A percentile compares a stretch with the other conserved stretches of the same genome.
Conservation (phyloP, 2,329 filamentous ascomycete genomes). For the Aspergillus cejpii region DNA sequence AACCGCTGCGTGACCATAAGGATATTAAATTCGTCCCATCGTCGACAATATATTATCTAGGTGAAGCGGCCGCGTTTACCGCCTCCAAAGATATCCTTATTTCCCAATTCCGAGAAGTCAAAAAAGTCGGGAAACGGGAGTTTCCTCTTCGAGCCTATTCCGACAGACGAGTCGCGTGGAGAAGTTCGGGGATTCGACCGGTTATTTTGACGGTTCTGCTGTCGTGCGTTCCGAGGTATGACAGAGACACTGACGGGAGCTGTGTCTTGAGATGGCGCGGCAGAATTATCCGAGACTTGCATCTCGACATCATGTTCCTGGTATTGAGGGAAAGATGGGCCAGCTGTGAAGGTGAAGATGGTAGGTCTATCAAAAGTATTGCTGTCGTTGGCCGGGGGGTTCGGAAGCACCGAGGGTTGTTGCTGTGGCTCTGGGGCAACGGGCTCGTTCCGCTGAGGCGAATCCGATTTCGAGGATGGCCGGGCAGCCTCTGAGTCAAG, state of each 20-base stretch:
- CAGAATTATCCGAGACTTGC: conserved; percentile 35
- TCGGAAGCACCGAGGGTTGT: conserved; percentile 14
- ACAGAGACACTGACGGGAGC: conserved; percentile 41
- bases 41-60: conserved; percentile 30
- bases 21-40: conserved; percentile 31
- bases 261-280: conserved; percentile 26
- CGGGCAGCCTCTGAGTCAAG: conserved; percentile 22
- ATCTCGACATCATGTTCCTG: conserved; percentile 40
- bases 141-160: conserved; percentile 44
- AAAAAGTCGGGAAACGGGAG: conserved; percentile 45
- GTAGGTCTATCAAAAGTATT: conserved; percentile 26
- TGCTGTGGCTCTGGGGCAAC: conserved; percentile 18
- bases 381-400: conserved; percentile 21
- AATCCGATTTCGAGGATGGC: conserved; percentile 27
- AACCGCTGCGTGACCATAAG: conserved; percentile 30
- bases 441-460: conserved; percentile 24
- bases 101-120: conserved; percentile 43
- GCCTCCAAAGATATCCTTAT: conserved; percentile 41
- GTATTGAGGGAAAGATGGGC: conserved; percentile 33
- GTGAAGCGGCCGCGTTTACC: conserved; percentile 44
- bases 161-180: conserved; percentile 34
- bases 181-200: conserved; percentile 34
- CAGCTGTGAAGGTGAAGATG: conserved; percentile 41
- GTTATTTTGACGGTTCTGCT: conserved; percentile 36
- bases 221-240: conserved; percentile 37